Conservation (phyloP, 352 stramenopile genomes). For the Globisporangium carolinianum region DNA sequence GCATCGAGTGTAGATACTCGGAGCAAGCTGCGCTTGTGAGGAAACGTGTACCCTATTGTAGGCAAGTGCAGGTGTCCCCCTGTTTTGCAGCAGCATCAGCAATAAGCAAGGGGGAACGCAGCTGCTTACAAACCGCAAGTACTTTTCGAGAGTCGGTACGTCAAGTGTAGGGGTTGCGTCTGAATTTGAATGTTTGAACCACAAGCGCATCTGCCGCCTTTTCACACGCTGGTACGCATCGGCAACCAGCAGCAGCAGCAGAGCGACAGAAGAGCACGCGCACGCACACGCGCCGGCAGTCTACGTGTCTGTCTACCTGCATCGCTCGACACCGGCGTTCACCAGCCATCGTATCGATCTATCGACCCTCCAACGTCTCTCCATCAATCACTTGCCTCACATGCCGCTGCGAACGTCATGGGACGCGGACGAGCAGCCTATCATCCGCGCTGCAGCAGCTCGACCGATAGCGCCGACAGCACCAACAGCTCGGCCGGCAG, state of each 20-base stretch:
- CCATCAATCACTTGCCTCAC: not conserved
- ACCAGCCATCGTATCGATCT: not conserved
- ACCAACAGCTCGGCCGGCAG: not conserved
- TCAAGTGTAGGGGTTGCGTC: not conserved
- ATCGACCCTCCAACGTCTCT: not conserved
- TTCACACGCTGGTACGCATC: not conserved
- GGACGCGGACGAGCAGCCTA: not conserved
- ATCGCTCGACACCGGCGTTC: too few relatives aligned
- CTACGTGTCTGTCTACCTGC: too few relatives aligned
- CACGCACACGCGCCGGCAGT: not conserved
- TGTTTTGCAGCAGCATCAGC: too few relatives aligned
- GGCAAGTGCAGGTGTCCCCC: too few relatives aligned
- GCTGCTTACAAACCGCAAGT: not conserved
- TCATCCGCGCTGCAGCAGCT: too few relatives aligned
- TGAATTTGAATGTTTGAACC: slow-evolving; percentile 34
- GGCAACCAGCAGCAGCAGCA: not conserved
- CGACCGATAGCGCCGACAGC: not conserved
- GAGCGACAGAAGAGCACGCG: slow-evolving; percentile 4
- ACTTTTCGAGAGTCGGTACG: not conserved
- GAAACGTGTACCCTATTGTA: too few relatives aligned
- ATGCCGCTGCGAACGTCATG: slow-evolving; percentile 11
- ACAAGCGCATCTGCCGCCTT: not conserved
- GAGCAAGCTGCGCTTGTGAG: too few relatives aligned
- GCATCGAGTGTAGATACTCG: too few relatives aligned
- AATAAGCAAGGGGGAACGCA: too few relatives aligned